Conservation (phyloP, 2,329 filamentous ascomycete species). For the Dactylellina parvicollis region DNA sequence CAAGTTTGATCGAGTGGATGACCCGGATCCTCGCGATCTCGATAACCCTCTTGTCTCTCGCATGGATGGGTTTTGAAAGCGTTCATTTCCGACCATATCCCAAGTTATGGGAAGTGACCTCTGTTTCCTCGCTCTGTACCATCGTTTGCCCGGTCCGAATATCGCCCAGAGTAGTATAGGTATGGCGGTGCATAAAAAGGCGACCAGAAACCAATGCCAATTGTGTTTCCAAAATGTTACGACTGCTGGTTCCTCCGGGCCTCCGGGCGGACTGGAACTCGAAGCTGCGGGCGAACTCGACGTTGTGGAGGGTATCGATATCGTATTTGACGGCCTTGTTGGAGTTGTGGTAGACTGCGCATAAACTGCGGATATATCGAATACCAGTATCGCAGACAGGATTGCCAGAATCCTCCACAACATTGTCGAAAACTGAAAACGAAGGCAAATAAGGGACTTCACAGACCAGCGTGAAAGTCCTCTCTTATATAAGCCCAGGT, state of each 20-base stretch:
- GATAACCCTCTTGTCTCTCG: constrained; percentile 20
- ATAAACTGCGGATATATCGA: constrained; percentile 1
- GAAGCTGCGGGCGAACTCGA: not conserved
- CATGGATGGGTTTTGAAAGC: constrained; percentile 40
- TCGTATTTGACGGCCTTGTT: constrained; percentile 12
- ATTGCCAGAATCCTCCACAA: constrained; percentile 45
- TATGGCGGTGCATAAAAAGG: constrained; percentile 11
- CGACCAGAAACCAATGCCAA: constrained; percentile 49
- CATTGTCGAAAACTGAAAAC: constrained; percentile 23
- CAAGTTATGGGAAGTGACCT: constrained; percentile 36
- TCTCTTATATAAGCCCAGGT: constrained; percentile 2
- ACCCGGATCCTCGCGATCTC: constrained; percentile 40
- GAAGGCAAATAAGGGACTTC: not conserved
- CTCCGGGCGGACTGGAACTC: not conserved
- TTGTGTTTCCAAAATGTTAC: constrained; percentile 46
- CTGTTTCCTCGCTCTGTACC: constrained; percentile 33
- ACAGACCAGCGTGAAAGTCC: constrained; percentile 45
- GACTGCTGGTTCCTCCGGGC: not conserved
- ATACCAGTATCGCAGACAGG: constrained; percentile 28
- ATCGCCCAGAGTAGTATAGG: constrained; percentile 46
- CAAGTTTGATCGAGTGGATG: constrained; percentile 37
- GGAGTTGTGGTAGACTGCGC: constrained; percentile 26
- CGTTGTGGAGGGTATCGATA: constrained; percentile 6
- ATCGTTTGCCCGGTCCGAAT: constrained; percentile 37
- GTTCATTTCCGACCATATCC: constrained; percentile 39